Base-by-base conservation (phyloP, 2,329 filamentous ascomycete genomes). In the Penicillium sp. region DNA sequence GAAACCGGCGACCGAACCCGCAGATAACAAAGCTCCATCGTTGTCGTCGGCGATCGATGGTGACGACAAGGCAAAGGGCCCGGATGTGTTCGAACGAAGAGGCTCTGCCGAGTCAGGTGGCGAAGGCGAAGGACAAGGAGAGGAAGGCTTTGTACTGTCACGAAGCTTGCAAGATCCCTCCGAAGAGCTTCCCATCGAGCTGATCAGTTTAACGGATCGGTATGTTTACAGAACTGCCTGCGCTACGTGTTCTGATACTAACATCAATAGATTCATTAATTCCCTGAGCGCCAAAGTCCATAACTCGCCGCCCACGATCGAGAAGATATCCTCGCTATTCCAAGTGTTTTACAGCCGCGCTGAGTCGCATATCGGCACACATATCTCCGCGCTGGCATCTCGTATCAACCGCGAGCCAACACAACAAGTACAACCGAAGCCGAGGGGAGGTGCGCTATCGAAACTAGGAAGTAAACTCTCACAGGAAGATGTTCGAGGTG, bases 271-370 rank as follows among this genome's bases (percentile, higher is more conserved):
- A 69, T 99, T 99, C 70, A 87, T 97, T 67, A 91, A 96, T 58
- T 93, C 91, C 6, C 79, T 99, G 23, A 89, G 87, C 44, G 91
- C 91, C 64, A 96, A 90, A 79, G 88, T 95, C 28, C 90, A 97
- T 67, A 85, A 90, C 2, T 87, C 86, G 5, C 94, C 94, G 5
- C 87, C 94, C 1, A 90, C 85, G 42, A 89, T 95, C 67, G 91
- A 96, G 44, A 87, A 84, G 58, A 82, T 97, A 14, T 89, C 92
- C 8, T 83, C 85, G n/a, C 81, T 94, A 49, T 97, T 97, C 70
- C 94, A 99, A 74, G 91, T 96, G 53, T 99, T 97, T 72, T 99
- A 99, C 70, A 79, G 83, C 37, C 83, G 87, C 52, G 91, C 92
- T 19, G 88, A 91, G 10, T 82, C 86, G 2, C 90, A 94, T 64